Evolutionary conservation across 2,329 filamentous ascomycete species (phyloP).

Genomic region (Raffaelea arxii): DNA sequence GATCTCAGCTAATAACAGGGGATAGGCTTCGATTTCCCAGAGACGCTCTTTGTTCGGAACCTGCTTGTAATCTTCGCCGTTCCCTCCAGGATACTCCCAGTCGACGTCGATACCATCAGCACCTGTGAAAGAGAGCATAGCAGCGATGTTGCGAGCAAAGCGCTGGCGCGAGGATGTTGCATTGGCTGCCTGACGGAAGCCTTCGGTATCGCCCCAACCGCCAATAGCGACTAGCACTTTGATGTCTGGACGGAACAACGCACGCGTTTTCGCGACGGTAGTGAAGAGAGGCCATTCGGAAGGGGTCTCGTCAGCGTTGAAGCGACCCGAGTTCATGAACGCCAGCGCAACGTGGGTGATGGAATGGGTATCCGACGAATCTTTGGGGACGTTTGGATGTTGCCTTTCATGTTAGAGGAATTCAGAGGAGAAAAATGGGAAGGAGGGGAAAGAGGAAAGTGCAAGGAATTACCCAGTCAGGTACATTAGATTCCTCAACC

Average conservation of each 20-base stretch:
- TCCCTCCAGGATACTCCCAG: conserved; percentile 55
- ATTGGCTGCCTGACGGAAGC: conserved; percentile 49
- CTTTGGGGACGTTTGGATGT: conserved; percentile 31
- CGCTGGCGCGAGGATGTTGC: conserved; percentile 38
- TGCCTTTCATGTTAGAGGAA: too few relatives aligned
- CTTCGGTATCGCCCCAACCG: conserved; percentile 61
- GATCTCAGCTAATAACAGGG: conserved; percentile 48
- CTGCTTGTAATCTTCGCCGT: conserved; percentile 58
- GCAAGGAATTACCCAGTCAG: conserved; percentile 32
- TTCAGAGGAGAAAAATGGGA: too few relatives aligned
- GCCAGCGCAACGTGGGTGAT: conserved; percentile 51
- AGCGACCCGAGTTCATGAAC: conserved; percentile 43
- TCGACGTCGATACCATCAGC: conserved; percentile 61
- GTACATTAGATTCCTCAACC: conserved; percentile 33
- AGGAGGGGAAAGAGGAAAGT: not conserved
- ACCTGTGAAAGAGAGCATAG: conserved; percentile 50
- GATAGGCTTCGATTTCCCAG: conserved; percentile 52
- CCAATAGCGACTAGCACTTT: conserved; percentile 64
- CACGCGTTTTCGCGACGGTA: conserved; percentile 35
- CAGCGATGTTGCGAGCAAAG: conserved; percentile 55
- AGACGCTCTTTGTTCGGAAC: conserved; percentile 48
- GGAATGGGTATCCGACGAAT: conserved; percentile 23
- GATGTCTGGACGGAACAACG: conserved; percentile 38
- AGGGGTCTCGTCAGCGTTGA: conserved; percentile 32
- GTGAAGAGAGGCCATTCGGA: conserved; percentile 43